These are phyloP conservation scores for Trametes coccinea DNA, from an alignment of 768 basidiomycete species.

Conservation along the genomic window DNA sequence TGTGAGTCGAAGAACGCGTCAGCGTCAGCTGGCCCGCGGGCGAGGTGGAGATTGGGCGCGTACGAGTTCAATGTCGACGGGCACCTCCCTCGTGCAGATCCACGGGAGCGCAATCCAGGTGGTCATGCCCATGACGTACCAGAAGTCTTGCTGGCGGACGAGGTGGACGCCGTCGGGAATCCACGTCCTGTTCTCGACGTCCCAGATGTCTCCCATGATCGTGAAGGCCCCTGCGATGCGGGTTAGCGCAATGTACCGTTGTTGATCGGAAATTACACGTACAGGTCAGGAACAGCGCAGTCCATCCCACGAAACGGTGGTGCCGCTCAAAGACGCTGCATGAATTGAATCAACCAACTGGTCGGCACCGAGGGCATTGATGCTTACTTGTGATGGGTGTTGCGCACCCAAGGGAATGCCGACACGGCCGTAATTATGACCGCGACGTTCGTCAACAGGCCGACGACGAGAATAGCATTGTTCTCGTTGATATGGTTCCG, in stretches of 20 bases:
- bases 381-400: slow-evolving; percentile 76
- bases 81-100: slow-evolving; percentile 72
- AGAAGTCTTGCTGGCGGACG: slow-evolving; percentile 72
- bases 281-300: slow-evolving; percentile 58
- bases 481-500: slow-evolving; percentile 48
- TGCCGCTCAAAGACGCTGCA: slow-evolving; percentile 75
- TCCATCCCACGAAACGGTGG: slow-evolving; percentile 80
- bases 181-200: slow-evolving; percentile 57
- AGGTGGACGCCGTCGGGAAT: slow-evolving; percentile 53
- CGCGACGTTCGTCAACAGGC: slow-evolving; percentile 56
- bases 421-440: slow-evolving; percentile 61
- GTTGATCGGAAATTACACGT: slow-evolving; percentile 24
- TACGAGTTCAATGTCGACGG: slow-evolving; percentile 74
- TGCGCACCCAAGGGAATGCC: slow-evolving; percentile 79
- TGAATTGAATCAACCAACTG: slow-evolving; percentile 5
- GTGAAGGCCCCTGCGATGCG: slow-evolving; percentile 59
- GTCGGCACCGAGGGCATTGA: neutral
- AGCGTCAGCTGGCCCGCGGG: slow-evolving; percentile 3
- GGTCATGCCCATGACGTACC: slow-evolving; percentile 75
- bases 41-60: slow-evolving; percentile 27
- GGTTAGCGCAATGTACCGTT: neutral
- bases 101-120: slow-evolving; percentile 74
- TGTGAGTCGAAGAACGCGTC: slow-evolving; percentile 31
- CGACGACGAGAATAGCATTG: slow-evolving; percentile 59
- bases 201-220: slow-evolving; percentile 64